These are phyloP conservation scores for Diplodia corticola DNA, from an alignment of 2,329 filamentous ascomycete genomes.

Conservation along the genomic window DNA sequence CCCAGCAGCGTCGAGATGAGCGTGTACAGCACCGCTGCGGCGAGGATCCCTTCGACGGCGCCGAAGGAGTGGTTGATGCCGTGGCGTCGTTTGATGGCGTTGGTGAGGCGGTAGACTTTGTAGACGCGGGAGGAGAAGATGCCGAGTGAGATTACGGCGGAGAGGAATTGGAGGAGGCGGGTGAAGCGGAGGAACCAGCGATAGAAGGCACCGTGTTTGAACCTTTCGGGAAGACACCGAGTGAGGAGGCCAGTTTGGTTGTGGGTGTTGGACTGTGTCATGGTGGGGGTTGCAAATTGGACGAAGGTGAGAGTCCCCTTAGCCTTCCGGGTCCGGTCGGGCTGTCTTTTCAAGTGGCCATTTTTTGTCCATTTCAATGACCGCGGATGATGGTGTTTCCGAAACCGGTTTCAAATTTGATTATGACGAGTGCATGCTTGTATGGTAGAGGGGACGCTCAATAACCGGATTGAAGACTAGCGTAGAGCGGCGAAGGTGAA, in stretches of 20 bases:
- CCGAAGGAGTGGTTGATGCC: conserved; percentile 38
- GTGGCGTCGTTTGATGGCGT: conserved; percentile 32
- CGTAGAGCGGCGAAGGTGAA: neutral
- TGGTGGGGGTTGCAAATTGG: neutral
- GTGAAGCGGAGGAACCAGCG: conserved; percentile 38
- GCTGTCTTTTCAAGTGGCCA: neutral
- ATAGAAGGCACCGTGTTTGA: conserved; percentile 31
- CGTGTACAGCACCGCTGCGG: conserved; percentile 48
- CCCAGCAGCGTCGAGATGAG: conserved; percentile 40
- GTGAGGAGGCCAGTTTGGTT: conserved; percentile 33
- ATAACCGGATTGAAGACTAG: neutral
- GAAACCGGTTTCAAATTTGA: neutral
- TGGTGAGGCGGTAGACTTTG: conserved; percentile 44
- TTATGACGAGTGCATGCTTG: neutral
- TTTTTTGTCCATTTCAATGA: neutral
- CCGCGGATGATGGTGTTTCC: neutral
- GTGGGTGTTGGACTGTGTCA: neutral
- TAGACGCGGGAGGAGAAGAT: conserved; percentile 46
- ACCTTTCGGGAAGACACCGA: conserved; percentile 32
- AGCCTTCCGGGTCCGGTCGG: too few species aligned
- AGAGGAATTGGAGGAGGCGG: conserved; percentile 48
- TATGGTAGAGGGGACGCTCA: neutral
- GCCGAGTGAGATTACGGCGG: conserved; percentile 45
- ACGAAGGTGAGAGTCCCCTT: neutral
- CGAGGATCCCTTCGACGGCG: conserved; percentile 49